A percentile compares a stretch with the other conserved stretches of the same genome.
Conservation (phyloP, 768 basidiomycete genomes). For the Lentinula aciculospora region DNA sequence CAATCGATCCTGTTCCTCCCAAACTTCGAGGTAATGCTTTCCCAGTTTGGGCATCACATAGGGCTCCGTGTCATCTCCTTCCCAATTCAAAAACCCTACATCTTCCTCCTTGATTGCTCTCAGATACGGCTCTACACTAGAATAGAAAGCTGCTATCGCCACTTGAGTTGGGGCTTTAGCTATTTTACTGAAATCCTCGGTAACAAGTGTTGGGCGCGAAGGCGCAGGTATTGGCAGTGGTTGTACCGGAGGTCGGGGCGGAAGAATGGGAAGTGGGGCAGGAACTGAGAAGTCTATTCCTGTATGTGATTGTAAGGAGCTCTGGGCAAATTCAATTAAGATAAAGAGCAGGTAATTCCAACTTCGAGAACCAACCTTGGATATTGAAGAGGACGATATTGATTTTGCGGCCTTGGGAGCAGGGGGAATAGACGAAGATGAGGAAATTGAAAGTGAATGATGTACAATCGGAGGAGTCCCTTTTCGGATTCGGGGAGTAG, state of each 20-base stretch:
- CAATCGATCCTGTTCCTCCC: constrained; percentile 85
- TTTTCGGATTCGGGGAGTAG: constrained; percentile 46
- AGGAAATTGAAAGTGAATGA: constrained; percentile 25
- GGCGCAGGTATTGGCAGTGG: constrained; percentile 71
- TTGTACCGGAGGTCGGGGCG: constrained; percentile 56
- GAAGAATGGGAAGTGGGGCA: constrained; percentile 40
- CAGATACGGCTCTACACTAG: constrained; percentile 85
- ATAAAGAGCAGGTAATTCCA: constrained; percentile 22
- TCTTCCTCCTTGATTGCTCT: constrained; percentile 92
- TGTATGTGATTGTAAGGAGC: constrained; percentile 6
- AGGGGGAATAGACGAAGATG: constrained; percentile 28
- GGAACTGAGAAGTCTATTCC: constrained; percentile 66
- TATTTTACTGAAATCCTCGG: constrained; percentile 82
- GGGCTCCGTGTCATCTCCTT: constrained; percentile 86
- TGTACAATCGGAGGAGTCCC: constrained; percentile 44
- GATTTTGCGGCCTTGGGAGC: constrained; percentile 56
- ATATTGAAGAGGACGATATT: constrained; percentile 26
- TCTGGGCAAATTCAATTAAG: not conserved
- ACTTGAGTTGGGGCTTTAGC: constrained; percentile 68
- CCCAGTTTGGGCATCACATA: constrained; percentile 83
- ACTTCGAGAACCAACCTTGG: not conserved
- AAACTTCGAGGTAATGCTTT: constrained; percentile 82
- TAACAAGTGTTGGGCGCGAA: constrained; percentile 76
- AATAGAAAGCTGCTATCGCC: constrained; percentile 73
- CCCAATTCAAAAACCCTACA: constrained; percentile 86